phyloP scores from a whole-genome alignment of 176 grass and related monocot genomes.

The Carex myosuroides region DNA sequence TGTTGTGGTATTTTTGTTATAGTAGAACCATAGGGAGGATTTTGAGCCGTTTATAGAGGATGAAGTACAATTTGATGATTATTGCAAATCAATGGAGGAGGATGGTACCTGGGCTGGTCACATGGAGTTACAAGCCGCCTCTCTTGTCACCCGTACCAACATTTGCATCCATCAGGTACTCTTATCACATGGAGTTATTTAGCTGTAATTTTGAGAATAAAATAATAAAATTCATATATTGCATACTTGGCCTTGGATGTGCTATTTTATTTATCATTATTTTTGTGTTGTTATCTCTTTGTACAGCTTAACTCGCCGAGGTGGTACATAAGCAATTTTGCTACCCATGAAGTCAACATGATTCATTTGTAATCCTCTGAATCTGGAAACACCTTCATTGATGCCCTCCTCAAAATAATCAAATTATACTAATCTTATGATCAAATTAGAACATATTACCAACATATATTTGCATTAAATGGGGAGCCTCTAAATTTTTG shows the following conservation, averaged over 20 bases:
- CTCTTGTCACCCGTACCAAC: constrained; percentile 69
- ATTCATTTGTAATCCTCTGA: constrained; percentile 73
- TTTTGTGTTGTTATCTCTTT: constrained; percentile 11
- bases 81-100: constrained; percentile 76
- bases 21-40: constrained; percentile 53
- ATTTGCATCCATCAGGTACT: constrained; percentile 89
- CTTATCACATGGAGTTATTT: neutral
- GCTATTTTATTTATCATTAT: neutral
- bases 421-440: neutral
- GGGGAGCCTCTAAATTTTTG: constrained; percentile 13
- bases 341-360: constrained; percentile 58
- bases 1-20: constrained; percentile 15
- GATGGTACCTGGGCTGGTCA: constrained; percentile 92
- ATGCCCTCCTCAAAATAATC: neutral
- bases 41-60: constrained; percentile 98
- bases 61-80: constrained; percentile 72
- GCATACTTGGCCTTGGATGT: neutral
- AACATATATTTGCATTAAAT: neutral
- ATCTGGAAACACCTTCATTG: neutral
- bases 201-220: neutral
- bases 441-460: neutral
- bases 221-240: neutral
- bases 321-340: constrained; percentile 93
- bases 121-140: constrained; percentile 92
- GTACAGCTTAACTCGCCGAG: constrained; percentile 68